Evolutionary conservation across 1,284 basidiomycete genomes (phyloP), one percentile per base, ranked within the genome.

Genomic region (Ganoderma leucocontextum): DNA sequence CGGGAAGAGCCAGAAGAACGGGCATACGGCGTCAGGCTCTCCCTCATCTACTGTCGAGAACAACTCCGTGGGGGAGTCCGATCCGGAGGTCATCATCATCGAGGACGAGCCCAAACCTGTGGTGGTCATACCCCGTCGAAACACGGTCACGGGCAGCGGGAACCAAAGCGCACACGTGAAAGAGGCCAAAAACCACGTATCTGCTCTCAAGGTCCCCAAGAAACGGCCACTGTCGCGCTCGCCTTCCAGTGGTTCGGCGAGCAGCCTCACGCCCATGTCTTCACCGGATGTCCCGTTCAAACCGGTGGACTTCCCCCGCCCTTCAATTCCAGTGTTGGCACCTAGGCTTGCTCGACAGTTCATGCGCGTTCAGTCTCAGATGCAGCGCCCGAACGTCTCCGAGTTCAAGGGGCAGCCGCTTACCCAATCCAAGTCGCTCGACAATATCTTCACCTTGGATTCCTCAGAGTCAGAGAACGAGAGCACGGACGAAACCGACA

Each of bases 301-400:
- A 12, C 58, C 66, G 2, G 19, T 47, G 19, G n/a, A 60, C 12
- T 49, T 59, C 25, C 67, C 67, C 12, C 47, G 22, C 4, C 64
- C 57, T 2, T 66, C 68, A 36, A 59, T 69, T 9, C 66, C 68
- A 25, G 52, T 55, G 3, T 64, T 72, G 17, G 69, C 69, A 1
- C 71, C 71, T 0, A 63, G 71, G 35, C 69, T 72, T 1, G 71
- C 71, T 2, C 71, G 71, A 7, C 71, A 72, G 25, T 70, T 70
- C 52, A 65, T 70, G 69, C 71, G 71, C n/a, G 64, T 64, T 1
- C 69, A 72, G 29, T 61, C 69, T 2, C 69, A 69, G 9, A 60
- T 62, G 6, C 62, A 66, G n/a, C 42, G 61, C 5, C 33, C 55
- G 4, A 25, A 47, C 17, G 17, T 35, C 22, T 35, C 62, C 7